These are phyloP conservation scores for Dryas octopetala DNA, from an alignment of 306 rosid genomes.

Conservation along the genomic window DNA sequence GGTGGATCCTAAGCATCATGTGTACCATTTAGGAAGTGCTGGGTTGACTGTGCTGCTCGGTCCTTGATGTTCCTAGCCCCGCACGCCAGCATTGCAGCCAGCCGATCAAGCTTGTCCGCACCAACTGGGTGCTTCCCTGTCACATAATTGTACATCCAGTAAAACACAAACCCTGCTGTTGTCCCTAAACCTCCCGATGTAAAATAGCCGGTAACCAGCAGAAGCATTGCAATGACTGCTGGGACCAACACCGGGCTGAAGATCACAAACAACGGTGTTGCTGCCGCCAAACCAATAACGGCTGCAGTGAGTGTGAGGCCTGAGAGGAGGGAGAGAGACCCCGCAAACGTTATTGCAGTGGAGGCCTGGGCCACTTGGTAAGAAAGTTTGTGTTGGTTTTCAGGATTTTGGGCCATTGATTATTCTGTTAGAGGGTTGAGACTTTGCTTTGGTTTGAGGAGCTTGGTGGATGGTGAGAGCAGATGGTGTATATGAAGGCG, in stretches of 20 bases:
- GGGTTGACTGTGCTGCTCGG: neutral
- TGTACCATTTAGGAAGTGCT: neutral
- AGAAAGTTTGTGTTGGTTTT: constrained; percentile 1
- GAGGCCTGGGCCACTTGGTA: neutral
- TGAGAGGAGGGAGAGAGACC: constrained; percentile 6
- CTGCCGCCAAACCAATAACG: neutral
- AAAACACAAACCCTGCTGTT: neutral
- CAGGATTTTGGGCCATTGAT: neutral
- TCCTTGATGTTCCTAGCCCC: neutral
- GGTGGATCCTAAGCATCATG: neutral
- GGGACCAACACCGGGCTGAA: constrained; percentile 15
- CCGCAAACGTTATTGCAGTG: neutral
- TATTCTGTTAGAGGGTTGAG: too few relatives aligned
- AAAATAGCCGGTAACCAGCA: neutral
- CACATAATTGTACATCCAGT: constrained; percentile 3
- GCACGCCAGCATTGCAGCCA: neutral
- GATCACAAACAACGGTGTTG: constrained; percentile 8
- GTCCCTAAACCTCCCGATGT: neutral
- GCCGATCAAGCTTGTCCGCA: constrained; percentile 2
- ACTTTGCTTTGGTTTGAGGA: too few relatives aligned
- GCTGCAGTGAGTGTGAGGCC: constrained; percentile 1
- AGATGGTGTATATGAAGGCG: neutral
- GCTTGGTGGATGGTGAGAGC: neutral
- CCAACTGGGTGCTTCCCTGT: constrained; percentile 11
- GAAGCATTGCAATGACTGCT: neutral